phyloP scores from a whole-genome alignment of 2,329 filamentous ascomycete genomes.

The Drechmeria coniospora region DNA sequence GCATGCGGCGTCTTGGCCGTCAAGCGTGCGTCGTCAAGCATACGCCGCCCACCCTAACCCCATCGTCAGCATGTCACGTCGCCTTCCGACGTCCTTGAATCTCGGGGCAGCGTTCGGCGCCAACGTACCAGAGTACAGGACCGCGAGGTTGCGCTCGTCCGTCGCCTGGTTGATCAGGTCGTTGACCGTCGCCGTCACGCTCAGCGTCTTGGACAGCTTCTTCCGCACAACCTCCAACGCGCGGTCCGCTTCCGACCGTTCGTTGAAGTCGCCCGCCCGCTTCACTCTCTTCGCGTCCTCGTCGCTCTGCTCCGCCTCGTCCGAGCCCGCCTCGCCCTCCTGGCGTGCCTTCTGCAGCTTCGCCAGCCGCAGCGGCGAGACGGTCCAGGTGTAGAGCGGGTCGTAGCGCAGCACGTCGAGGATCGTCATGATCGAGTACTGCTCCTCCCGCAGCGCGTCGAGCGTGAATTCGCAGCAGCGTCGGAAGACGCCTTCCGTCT shows the following conservation, averaged over 20 bases:
- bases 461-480: slow-evolving; percentile 98
- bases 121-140: slow-evolving; percentile 62
- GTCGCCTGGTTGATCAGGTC: slow-evolving; percentile 93
- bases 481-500: slow-evolving; percentile 89
- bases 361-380: slow-evolving; percentile 53
- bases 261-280: slow-evolving; percentile 27
- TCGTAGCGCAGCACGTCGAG: slow-evolving; percentile 97
- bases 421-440: slow-evolving; percentile 96
- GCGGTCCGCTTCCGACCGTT: slow-evolving; percentile 66
- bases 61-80: slow-evolving; percentile 12
- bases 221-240: slow-evolving; percentile 88
- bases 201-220: slow-evolving; percentile 88
- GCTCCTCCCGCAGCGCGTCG: slow-evolving; percentile 85
- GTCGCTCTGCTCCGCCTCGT: slow-evolving; percentile 22
- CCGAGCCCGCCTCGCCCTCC: slow-evolving; percentile 24
- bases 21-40: slow-evolving; percentile 14
- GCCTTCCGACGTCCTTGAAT: neutral
- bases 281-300: slow-evolving; percentile 25
- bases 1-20: too few species aligned
- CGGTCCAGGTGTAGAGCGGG: slow-evolving; percentile 89
- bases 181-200: slow-evolving; percentile 88
- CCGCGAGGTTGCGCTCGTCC: slow-evolving; percentile 81
- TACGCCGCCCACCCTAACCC: slow-evolving; percentile 29
- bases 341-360: slow-evolving; percentile 49
- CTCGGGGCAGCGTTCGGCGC: neutral